Conservation (phyloP, 1,139 yeast genomes). For the Taiozyma sp. region DNA sequence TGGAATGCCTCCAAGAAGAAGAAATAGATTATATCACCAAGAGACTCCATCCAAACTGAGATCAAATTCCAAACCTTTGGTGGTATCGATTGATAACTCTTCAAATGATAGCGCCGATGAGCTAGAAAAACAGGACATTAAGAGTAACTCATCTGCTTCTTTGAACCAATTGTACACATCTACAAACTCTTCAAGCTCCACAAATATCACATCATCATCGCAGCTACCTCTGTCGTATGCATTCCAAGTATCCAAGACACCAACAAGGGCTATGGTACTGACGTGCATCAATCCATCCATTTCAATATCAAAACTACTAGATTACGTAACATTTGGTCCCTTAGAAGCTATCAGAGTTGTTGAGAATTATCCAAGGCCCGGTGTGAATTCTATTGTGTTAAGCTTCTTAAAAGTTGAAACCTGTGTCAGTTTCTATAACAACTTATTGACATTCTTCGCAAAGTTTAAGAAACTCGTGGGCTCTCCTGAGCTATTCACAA, state of each 20-base stretch:
- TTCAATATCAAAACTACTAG: constrained; percentile 17
- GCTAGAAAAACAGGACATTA: background rate
- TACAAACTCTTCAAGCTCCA: constrained; percentile 5
- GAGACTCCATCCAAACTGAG: constrained; percentile 17
- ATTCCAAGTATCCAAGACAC: constrained; percentile 23
- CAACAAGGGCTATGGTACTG: constrained; percentile 20
- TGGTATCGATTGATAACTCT: background rate
- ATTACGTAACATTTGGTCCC: constrained; percentile 33
- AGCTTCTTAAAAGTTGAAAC: constrained; percentile 39
- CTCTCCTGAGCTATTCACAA: constrained; percentile 45
- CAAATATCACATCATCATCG: background rate
- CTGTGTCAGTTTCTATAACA: constrained; percentile 43
- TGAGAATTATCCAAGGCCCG: constrained; percentile 19
- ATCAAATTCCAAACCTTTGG: constrained; percentile 3
- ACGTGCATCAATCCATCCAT: constrained; percentile 20
- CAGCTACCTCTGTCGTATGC: background rate
- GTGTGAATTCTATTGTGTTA: constrained; percentile 25
- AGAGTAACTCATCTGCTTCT: background rate
- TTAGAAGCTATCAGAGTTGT: constrained; percentile 35
- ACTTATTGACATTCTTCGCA: constrained; percentile 36
- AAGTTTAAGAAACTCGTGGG: constrained; percentile 37
- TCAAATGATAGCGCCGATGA: background rate
- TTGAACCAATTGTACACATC: background rate
- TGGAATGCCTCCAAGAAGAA: constrained; percentile 29
- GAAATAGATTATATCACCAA: background rate